Conservation (phyloP, 805 yeast genomes). For the Candida succiphila region DNA sequence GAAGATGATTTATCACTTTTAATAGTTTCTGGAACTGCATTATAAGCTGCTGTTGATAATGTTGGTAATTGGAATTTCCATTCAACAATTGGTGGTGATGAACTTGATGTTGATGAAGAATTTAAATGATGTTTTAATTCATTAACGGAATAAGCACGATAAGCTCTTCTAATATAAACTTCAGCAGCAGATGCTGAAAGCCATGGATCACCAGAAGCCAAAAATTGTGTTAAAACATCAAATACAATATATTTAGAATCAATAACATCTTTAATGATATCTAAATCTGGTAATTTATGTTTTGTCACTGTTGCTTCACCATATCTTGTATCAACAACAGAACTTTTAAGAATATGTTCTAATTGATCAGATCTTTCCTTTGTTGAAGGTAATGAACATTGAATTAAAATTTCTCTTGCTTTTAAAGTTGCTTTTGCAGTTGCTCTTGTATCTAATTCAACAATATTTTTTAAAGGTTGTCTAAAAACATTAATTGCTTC, state of each 20-base stretch:
- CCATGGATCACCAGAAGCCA: slow-evolving; percentile 73
- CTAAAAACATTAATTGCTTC: slow-evolving; percentile 59
- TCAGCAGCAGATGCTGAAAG: slow-evolving; percentile 95
- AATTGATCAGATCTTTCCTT: slow-evolving; percentile 95
- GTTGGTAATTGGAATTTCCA: slow-evolving; percentile 87
- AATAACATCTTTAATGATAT: slow-evolving; percentile 79
- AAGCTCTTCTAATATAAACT: slow-evolving; percentile 92
- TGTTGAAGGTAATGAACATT: slow-evolving; percentile 93
- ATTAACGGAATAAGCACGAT: slow-evolving; percentile 88
- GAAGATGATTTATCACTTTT: slow-evolving; percentile 28
- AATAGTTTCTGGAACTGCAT: slow-evolving; percentile 46
- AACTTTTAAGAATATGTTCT: slow-evolving; percentile 87
- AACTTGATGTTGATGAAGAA: slow-evolving; percentile 30
- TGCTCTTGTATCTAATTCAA: slow-evolving; percentile 81
- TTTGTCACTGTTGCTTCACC: slow-evolving; percentile 69
- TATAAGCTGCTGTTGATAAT: slow-evolving; percentile 60
- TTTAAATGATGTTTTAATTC: slow-evolving; percentile 54
- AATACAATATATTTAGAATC: slow-evolving; percentile 95
- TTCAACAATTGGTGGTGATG: slow-evolving; percentile 57
- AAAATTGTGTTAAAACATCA: slow-evolving; percentile 90
- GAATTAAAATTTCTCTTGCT: slow-evolving; percentile 93
- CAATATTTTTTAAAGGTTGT: slow-evolving; percentile 64
- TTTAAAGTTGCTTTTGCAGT: slow-evolving; percentile 90
- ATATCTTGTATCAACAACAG: slow-evolving; percentile 82
- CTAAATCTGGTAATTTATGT: slow-evolving; percentile 75